phyloP scores from a whole-genome alignment of 2,329 filamentous ascomycete species.

The Trichophyton verrucosum region DNA sequence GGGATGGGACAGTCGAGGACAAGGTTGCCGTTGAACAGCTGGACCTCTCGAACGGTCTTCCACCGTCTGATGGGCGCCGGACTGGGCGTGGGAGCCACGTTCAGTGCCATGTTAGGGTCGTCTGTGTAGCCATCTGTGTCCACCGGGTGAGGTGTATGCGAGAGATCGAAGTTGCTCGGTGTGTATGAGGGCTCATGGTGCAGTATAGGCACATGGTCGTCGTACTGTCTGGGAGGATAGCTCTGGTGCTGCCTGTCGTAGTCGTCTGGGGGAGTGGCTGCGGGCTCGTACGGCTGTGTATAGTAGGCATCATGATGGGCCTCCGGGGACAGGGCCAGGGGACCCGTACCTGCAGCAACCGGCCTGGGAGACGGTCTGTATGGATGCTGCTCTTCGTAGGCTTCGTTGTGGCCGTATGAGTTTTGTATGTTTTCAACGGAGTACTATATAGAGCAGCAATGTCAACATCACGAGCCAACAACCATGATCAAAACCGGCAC shows the following conservation, averaged over 20 bases:
- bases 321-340: conserved; percentile 61
- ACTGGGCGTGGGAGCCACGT: conserved; percentile 32
- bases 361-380: conserved; percentile 24
- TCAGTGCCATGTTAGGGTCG: conserved; percentile 19
- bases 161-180: conserved; percentile 39
- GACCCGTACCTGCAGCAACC: conserved; percentile 34
- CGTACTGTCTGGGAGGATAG: conserved; percentile 43
- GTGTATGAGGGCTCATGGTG: conserved; percentile 44
- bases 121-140: conserved; percentile 32
- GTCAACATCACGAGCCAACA: neutral
- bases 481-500: neutral
- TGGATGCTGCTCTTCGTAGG: conserved; percentile 43
- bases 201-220: conserved; percentile 67
- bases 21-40: conserved; percentile 89
- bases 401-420: conserved; percentile 51
- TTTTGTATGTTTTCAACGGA: conserved; percentile 56
- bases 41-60: conserved; percentile 99
- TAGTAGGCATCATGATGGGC: conserved; percentile 81
- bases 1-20: conserved; percentile 95
- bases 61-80: conserved; percentile 64
- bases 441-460: conserved; percentile 38
- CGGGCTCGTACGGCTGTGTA: conserved; percentile 66
- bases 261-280: conserved; percentile 42
- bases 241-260: conserved; percentile 46
- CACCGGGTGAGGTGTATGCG: conserved; percentile 48